A percentile compares a stretch with the other conserved stretches of the same genome.
Conservation (phyloP, 805 yeast genomes). For the Metschnikowia bowlesiae region DNA sequence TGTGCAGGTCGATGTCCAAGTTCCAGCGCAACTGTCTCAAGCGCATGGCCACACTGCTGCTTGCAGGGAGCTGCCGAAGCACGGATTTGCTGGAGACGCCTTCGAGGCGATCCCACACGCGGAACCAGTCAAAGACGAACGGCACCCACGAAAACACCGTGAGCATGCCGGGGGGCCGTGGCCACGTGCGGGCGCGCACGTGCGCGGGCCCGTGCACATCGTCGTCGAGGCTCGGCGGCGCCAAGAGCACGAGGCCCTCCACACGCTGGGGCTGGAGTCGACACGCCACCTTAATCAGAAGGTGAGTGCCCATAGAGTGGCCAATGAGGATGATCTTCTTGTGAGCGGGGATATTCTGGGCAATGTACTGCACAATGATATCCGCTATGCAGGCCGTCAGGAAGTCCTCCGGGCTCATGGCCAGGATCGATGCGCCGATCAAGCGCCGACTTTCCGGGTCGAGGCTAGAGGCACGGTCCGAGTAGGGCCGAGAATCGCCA, state of each 20-base stretch:
- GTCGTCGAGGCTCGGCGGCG: constrained; percentile 39
- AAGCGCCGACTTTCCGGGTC: constrained; percentile 28
- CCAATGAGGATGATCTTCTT: constrained; percentile 52
- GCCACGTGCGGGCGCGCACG: background rate
- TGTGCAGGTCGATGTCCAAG: constrained; percentile 52
- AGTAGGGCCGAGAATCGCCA: constrained; percentile 49
- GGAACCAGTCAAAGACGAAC: constrained; percentile 47
- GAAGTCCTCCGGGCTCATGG: constrained; percentile 40
- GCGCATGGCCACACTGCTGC: constrained; percentile 36
- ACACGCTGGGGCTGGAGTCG: constrained; percentile 34
- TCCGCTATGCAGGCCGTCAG: constrained; percentile 38
- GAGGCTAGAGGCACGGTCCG: constrained; percentile 15
- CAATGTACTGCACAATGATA: constrained; percentile 35
- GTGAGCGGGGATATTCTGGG: constrained; percentile 33
- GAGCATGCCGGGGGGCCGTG: constrained; percentile 12
- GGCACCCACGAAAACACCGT: constrained; percentile 38
- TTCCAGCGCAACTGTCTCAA: constrained; percentile 67
- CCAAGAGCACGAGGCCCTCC: constrained; percentile 45
- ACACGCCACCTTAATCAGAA: constrained; percentile 44
- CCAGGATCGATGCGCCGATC: constrained; percentile 25
- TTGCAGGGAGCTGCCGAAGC: constrained; percentile 42
- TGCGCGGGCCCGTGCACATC: constrained; percentile 2
- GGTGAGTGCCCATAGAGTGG: constrained; percentile 70
- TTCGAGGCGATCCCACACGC: constrained; percentile 57
- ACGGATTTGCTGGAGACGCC: constrained; percentile 63